phyloP scores from a whole-genome alignment of 106 monocot species.

The Dioscorea alata region DNA sequence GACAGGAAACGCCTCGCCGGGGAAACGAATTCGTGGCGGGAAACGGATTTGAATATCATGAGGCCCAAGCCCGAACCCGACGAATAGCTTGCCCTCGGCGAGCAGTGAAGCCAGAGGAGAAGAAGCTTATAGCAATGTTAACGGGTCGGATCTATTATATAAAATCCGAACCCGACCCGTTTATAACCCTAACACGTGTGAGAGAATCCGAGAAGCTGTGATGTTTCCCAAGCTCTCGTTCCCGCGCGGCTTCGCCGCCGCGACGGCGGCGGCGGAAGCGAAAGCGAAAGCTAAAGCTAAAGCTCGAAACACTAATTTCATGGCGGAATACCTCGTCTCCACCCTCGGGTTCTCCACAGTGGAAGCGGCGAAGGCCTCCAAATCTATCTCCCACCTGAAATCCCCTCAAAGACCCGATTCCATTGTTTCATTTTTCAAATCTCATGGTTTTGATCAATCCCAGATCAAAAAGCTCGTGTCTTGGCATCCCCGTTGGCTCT shows the following conservation, averaged over 20 bases:
- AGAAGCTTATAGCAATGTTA: no score
- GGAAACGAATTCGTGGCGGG: constrained; percentile 12
- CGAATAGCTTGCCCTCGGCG: no score
- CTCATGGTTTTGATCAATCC: constrained; percentile 6
- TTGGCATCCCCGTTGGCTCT: constrained; percentile 11
- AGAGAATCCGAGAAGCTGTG: no score
- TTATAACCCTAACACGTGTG: no score
- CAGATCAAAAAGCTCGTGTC: constrained; percentile 8
- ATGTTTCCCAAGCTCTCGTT: no score
- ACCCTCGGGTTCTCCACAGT: constrained; percentile 24
- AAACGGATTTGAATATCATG: constrained; percentile 4
- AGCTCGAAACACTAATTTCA: not conserved
- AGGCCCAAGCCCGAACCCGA: no score
- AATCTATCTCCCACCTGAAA: constrained; percentile 14
- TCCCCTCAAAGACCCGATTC: constrained; percentile 21
- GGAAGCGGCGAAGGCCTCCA: constrained; percentile 16
- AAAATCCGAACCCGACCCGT: no score
- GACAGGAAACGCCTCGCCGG: not conserved
- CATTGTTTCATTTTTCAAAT: constrained; percentile 7
- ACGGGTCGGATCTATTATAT: no score
- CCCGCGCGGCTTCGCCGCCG: no score
- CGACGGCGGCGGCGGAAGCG: no score
- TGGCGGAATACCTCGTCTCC: constrained; percentile 21
- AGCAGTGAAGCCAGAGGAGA: no score
- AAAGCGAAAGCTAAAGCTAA: not conserved